phyloP scores from a whole-genome alignment of 2,329 filamentous ascomycete genomes.

The Colletotrichum phormii region DNA sequence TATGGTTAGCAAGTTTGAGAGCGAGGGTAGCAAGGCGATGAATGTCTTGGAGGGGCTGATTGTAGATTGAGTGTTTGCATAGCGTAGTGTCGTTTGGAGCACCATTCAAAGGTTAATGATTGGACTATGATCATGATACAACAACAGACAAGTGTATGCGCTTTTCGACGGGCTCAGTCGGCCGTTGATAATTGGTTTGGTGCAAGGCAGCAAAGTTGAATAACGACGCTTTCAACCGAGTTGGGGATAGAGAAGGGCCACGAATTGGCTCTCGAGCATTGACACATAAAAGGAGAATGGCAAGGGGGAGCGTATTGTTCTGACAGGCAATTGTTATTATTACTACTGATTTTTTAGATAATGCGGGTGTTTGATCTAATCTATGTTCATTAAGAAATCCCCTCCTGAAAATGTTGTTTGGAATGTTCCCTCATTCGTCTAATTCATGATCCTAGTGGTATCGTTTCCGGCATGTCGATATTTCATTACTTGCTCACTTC shows the following conservation, averaged over 20 bases:
- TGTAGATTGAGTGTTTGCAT: conserved; percentile 52
- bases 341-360: conserved; percentile 23
- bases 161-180: background rate
- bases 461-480: conserved; percentile 21
- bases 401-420: background rate
- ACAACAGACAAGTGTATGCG: conserved; percentile 1
- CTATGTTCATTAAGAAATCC: conserved; percentile 30
- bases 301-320: background rate
- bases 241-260: background rate
- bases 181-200: background rate
- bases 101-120: conserved; percentile 16
- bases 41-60: conserved; percentile 79
- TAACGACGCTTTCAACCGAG: background rate
- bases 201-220: background rate
- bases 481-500: background rate
- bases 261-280: background rate
- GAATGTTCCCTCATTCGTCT: conserved; percentile 11
- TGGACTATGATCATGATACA: conserved; percentile 26
- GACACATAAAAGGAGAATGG: background rate
- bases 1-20: conserved; percentile 86
- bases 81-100: conserved; percentile 20
- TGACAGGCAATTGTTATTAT: conserved; percentile 29
- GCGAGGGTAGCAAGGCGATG: conserved; percentile 83
- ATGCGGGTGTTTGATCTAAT: conserved; percentile 30
- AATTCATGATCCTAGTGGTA: conserved; percentile 21